Conservation (phyloP, 768 basidiomycete genomes). For the Russula dissimulans region DNA sequence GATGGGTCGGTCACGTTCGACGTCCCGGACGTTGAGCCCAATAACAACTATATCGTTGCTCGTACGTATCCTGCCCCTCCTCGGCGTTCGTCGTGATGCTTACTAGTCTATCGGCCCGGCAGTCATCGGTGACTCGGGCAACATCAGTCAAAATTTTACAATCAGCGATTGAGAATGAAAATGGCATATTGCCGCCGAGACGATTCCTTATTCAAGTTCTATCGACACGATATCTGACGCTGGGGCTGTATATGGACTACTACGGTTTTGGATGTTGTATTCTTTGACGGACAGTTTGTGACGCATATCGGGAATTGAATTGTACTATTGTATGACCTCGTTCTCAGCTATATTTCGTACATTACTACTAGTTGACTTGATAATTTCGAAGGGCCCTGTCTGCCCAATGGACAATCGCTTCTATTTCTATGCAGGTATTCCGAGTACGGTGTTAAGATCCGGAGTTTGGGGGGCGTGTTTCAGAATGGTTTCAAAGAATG, state of each 20-base stretch:
- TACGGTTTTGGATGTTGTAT: not conserved
- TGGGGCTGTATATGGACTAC: too few relatives aligned
- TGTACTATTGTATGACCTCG: too few relatives aligned
- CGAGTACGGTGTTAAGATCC: too few relatives aligned
- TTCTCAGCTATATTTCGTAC: too few relatives aligned
- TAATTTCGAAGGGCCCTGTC: too few relatives aligned
- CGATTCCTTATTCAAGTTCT: not conserved
- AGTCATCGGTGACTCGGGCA: slow-evolving; percentile 67
- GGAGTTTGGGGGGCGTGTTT: too few relatives aligned
- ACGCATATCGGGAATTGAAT: too few relatives aligned
- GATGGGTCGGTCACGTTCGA: slow-evolving; percentile 40
- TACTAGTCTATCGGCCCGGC: not conserved
- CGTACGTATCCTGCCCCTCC: slow-evolving; percentile 35
- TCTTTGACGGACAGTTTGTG: not conserved
- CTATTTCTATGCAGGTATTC: too few relatives aligned
- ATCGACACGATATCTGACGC: too few relatives aligned
- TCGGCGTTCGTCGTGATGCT: not conserved
- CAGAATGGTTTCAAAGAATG: too few relatives aligned
- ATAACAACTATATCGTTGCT: slow-evolving; percentile 50
- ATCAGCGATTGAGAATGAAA: slow-evolving; percentile 28
- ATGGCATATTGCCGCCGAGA: not conserved
- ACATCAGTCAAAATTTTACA: slow-evolving; percentile 48
- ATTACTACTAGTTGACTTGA: too few relatives aligned
- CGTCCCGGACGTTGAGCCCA: slow-evolving; percentile 40
- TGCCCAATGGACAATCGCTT: too few relatives aligned